phyloP scores from a whole-genome alignment of 2,329 filamentous ascomycete genomes.

The Hypoxylon rubiginosum region DNA sequence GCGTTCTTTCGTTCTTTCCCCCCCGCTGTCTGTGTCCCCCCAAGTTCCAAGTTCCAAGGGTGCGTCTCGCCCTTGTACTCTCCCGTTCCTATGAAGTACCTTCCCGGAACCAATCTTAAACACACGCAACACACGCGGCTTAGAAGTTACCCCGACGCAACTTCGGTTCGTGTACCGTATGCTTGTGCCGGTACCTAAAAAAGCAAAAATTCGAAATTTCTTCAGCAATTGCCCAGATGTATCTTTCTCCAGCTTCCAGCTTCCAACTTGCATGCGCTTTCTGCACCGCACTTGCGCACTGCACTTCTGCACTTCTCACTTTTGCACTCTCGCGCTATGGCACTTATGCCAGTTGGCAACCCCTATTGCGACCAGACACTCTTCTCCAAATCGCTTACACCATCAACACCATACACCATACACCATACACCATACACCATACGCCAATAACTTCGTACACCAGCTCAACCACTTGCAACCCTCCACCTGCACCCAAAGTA shows the following conservation, averaged over 20 bases:
- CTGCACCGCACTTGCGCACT: not conserved
- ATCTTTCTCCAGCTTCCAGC: not conserved
- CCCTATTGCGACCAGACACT: slow-evolving; percentile 12
- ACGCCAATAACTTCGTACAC: no score
- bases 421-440: not conserved
- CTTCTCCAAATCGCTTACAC: slow-evolving; percentile 6
- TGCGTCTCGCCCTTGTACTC: slow-evolving; percentile 22
- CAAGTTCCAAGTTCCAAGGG: not conserved
- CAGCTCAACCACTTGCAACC: not conserved
- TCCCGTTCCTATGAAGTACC: slow-evolving; percentile 25
- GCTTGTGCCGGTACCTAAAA: slow-evolving; percentile 6
- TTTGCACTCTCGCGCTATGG: not conserved
- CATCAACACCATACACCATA: not conserved
- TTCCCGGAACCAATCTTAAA: slow-evolving; percentile 5
- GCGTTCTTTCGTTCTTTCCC: not conserved
- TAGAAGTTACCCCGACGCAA: slow-evolving; percentile 26
- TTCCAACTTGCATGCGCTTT: slow-evolving; percentile 5
- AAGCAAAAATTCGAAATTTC: slow-evolving; percentile 1
- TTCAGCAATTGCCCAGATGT: not conserved
- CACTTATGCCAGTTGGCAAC: not conserved
- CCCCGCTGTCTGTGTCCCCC: not conserved
- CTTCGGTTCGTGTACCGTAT: slow-evolving; percentile 18
- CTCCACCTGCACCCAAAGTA: not conserved
- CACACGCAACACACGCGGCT: not conserved
- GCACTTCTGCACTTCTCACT: slow-evolving; percentile 4